phyloP scores from a whole-genome alignment of 2,329 filamentous ascomycete genomes.

The Nannizzia gypsea region DNA sequence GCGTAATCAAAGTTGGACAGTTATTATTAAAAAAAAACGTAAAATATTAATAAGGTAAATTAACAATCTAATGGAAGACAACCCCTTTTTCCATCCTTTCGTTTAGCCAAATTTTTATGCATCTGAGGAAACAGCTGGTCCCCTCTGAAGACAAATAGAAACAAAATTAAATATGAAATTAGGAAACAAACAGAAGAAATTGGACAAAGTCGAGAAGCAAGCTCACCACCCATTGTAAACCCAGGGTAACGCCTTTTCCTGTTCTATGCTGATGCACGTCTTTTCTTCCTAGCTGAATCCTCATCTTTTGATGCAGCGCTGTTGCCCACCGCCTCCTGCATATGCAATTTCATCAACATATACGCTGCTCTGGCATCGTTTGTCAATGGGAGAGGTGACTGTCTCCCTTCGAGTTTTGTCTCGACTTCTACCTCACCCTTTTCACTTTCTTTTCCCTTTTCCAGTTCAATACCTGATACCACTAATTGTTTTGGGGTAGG shows the following conservation, averaged over 20 bases:
- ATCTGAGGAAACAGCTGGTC: no score
- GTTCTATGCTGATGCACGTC: slow-evolving; percentile 14
- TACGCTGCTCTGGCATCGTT: slow-evolving; percentile 29
- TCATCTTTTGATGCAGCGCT: slow-evolving; percentile 14
- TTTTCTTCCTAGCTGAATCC: slow-evolving; percentile 10
- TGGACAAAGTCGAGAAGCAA: background rate
- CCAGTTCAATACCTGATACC: background rate
- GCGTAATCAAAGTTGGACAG: background rate
- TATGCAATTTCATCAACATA: slow-evolving; percentile 26
- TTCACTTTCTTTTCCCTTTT: background rate
- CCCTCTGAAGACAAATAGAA: background rate
- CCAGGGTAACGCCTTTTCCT: background rate
- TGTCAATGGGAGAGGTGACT: slow-evolving; percentile 17
- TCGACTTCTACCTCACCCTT: background rate
- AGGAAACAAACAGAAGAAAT: background rate
- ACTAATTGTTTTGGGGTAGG: background rate
- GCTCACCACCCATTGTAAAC: background rate
- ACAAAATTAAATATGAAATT: background rate
- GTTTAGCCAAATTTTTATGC: no score
- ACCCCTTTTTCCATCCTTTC: background rate
- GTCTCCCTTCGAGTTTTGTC: slow-evolving; percentile 7
- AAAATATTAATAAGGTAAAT: background rate
- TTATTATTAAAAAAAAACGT: background rate
- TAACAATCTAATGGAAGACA: background rate
- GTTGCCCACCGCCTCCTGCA: slow-evolving; percentile 19